phyloP scores from a whole-genome alignment of 2,329 filamentous ascomycete genomes.

The Aspergillus melleus region DNA sequence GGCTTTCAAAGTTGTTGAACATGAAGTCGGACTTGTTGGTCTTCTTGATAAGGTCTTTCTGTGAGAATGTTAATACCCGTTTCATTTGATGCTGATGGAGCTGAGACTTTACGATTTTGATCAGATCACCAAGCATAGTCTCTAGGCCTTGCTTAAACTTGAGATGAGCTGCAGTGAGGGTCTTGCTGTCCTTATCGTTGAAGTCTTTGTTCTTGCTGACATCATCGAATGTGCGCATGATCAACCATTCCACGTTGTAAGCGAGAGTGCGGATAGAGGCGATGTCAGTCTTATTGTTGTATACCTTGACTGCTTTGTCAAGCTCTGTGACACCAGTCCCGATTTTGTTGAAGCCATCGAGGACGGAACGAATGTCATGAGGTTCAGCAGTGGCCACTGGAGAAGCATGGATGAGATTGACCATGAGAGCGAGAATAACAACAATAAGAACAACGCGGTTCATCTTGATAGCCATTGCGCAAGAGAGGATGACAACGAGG shows the following conservation, averaged over 20 bases:
- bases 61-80: background rate
- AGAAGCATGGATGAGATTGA: background rate
- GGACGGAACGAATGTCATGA: background rate
- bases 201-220: background rate
- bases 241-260: background rate
- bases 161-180: background rate
- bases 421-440: background rate
- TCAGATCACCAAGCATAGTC: background rate
- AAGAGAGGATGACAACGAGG: slow-evolving; percentile 24
- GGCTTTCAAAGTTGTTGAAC: background rate
- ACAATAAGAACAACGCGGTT: background rate
- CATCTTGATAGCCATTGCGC: background rate
- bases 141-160: background rate
- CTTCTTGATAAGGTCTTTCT: background rate
- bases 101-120: background rate
- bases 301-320: background rate
- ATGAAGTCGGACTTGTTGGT: background rate
- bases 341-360: background rate
- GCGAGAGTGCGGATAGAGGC: background rate
- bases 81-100: background rate
- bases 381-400: background rate
- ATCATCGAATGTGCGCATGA: background rate
- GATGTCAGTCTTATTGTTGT: background rate
- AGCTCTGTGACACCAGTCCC: background rate
- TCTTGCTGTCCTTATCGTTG: background rate